phyloP scores from a whole-genome alignment of 306 rosid genomes.

The Dicorynia guianensis region DNA sequence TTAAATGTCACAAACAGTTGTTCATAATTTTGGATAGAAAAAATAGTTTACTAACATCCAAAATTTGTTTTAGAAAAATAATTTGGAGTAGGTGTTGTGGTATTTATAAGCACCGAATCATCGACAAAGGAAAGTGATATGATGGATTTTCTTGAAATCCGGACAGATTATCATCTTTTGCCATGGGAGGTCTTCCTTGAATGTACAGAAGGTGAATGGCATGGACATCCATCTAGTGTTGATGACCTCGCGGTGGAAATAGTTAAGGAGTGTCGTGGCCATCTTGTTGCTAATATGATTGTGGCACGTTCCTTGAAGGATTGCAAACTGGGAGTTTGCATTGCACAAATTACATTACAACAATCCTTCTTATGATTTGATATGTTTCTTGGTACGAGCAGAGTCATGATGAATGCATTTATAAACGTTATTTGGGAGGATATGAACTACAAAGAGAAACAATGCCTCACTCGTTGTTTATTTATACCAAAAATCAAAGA shows the following conservation, averaged over 20 bases:
- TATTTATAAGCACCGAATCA: neutral
- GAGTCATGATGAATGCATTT: conserved; percentile 9
- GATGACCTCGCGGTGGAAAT: neutral
- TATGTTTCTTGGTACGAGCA: neutral
- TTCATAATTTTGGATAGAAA: too few species aligned
- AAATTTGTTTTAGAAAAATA: neutral
- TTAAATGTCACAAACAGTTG: too few species aligned
- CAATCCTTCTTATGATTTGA: neutral
- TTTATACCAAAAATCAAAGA: neutral
- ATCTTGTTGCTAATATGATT: conserved; percentile 20
- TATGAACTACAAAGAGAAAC: neutral
- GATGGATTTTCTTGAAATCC: neutral
- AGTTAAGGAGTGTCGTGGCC: conserved; percentile 27
- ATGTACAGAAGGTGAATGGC: too few species aligned
- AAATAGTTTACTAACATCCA: neutral
- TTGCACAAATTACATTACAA: neutral
- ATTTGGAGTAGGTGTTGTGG: conserved; percentile 1
- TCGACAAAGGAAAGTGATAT: neutral
- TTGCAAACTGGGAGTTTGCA: neutral
- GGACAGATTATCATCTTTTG: conserved; percentile 8
- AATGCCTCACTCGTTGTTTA: neutral
- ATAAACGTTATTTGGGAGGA: conserved; percentile 4
- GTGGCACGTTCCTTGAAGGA: neutral
- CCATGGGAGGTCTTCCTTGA: conserved; percentile 19
- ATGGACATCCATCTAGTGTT: neutral